These are phyloP conservation scores for Aspergillus wentii DNA, from an alignment of 495 filamentous ascomycete species.

Conservation along the genomic window DNA sequence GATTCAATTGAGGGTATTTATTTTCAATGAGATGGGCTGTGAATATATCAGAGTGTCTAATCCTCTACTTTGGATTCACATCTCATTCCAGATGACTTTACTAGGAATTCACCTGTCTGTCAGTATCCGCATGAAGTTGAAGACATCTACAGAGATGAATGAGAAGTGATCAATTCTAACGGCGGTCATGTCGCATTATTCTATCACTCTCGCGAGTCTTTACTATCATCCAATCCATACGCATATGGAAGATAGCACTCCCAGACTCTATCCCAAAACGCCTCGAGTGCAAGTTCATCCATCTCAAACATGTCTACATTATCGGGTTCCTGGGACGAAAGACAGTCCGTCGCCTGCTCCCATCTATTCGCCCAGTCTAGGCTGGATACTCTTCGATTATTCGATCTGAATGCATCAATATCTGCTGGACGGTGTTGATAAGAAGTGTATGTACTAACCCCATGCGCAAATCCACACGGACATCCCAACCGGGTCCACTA, in stretches of 20 bases:
- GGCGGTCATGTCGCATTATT: no score
- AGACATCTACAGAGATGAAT: no score
- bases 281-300: slow-evolving; percentile 5
- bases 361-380: slow-evolving; percentile 6
- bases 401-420: slow-evolving; percentile 2
- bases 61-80: no score
- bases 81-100: no score
- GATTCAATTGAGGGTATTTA: no score
- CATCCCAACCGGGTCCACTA: neutral
- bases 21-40: no score
- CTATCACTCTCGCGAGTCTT: no score
- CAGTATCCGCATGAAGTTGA: no score
- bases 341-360: slow-evolving; percentile 1
- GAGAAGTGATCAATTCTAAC: no score
- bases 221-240: neutral
- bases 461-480: neutral
- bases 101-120: no score
- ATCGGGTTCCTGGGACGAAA: slow-evolving; percentile 1
- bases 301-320: slow-evolving; percentile 7
- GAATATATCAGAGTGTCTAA: no score
- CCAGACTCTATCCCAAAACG: slow-evolving; percentile 8
- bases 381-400: neutral
- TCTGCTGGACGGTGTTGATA: no score
- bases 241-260: slow-evolving; percentile 6
- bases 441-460: neutral